These are phyloP conservation scores for Cairneyella variabilis DNA, from an alignment of 495 filamentous ascomycete genomes.

Conservation along the genomic window DNA sequence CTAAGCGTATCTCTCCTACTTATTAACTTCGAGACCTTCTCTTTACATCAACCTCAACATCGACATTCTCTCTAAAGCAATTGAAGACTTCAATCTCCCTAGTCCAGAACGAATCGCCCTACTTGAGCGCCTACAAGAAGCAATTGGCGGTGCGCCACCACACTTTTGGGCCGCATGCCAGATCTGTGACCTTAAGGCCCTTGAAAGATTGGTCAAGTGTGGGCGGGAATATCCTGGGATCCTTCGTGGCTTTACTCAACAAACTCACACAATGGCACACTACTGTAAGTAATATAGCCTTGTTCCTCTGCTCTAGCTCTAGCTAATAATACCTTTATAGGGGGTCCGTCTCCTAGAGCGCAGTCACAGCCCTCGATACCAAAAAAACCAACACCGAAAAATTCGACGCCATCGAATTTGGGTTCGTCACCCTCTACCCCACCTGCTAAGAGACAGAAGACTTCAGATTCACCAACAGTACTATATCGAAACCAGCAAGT, in stretches of 20 bases:
- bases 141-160: conserved; percentile 12
- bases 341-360: not conserved
- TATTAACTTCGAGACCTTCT: not conserved
- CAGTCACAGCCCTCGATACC: conserved; percentile 3
- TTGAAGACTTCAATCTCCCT: conserved; percentile 17
- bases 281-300: conserved; percentile 13
- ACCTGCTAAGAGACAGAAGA: conserved; percentile 8
- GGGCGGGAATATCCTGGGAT: not conserved
- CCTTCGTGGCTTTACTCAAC: not conserved
- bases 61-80: not conserved
- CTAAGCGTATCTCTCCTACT: not conserved
- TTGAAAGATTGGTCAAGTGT: conserved; percentile 1
- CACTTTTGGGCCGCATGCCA: conserved; percentile 23
- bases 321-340: conserved; percentile 2
- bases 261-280: conserved; percentile 11
- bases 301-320: conserved; percentile 11
- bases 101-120: conserved; percentile 13
- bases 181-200: conserved; percentile 14
- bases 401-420: not conserved
- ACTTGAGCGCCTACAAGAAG: conserved; percentile 12
- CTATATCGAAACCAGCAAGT: not conserved
- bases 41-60: not conserved
- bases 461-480: not conserved
- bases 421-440: not conserved
- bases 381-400: conserved; percentile 1